Base-by-base conservation (phyloP, 2,329 filamentous ascomycete genomes). In the Rutstroemia sp. region DNA sequence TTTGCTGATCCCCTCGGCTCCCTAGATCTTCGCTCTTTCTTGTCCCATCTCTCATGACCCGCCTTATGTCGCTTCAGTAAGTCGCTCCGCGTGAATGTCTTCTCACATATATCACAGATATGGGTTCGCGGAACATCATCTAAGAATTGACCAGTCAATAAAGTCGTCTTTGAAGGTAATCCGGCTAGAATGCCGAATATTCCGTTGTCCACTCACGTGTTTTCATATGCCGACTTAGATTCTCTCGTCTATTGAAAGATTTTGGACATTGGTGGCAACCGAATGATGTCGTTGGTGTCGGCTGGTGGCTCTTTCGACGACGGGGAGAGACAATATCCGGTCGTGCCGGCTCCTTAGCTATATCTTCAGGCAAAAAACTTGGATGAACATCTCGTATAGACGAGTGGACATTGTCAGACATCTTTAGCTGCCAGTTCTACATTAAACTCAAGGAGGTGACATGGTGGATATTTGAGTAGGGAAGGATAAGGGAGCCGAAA, bases 41-140 rank as follows among this genome's bases (percentile, higher is more conserved):
- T 58, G 37, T 63, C 62, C 62, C 62, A 64, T 55, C 63, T 45
- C 23, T 60, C 60, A 58, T 66, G 64, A 7, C 62, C 61, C 7
- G 60, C 59, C 42, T 64, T 58, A 54, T 66, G 64, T 5, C 64
- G 56, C 25, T 61, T 62, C 10, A 66, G 39, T 14, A 66, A 51
- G 27, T 66, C 64, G 46, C 63, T 66, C 27, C 64, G 58, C 1
- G 63, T 65, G 38, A 66, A 65, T 1, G 58, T 61, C 49, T 64
- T 66, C 10, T 59, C 57, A 30, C 64, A 66, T 55, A 62, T 63
- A 42, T 49, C 42, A 47, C 64, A 66, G 18, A 54, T 54, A 53
- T 65, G 63, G 16, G 62, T 59, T 9, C 56, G 48, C 18, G 56
- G 48, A 18, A 58, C 49, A 56, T 59, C 52, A 41, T 64, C 57